Percentiles rank a stretch among this genome's conserved stretches.
Conservation (phyloP, 108 stramenopile genomes). For the Pelagomonas calceolata region DNA sequence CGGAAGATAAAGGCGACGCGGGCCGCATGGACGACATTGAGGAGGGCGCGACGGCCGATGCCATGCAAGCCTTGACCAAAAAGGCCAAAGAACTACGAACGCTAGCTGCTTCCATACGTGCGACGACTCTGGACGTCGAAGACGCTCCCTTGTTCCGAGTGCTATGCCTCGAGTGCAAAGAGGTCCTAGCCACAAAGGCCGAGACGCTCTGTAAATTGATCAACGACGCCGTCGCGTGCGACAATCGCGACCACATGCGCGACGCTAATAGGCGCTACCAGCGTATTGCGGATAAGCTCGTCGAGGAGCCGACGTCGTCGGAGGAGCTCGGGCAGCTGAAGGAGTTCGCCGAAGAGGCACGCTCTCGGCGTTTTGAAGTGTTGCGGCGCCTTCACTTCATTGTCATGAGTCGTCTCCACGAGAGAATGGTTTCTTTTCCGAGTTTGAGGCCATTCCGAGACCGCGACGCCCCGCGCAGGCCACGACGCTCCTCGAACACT, state of each 20-base stretch:
- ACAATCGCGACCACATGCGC: conserved; percentile 36
- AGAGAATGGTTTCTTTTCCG: too few species aligned
- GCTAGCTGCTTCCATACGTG: conserved; percentile 4
- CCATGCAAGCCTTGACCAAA: conserved; percentile 14
- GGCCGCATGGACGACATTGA: not conserved
- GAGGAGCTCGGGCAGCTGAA: conserved; percentile 36
- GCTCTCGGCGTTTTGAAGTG: too few species aligned
- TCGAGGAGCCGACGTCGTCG: conserved; percentile 35
- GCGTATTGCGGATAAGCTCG: conserved; percentile 31
- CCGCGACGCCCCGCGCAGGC: too few species aligned
- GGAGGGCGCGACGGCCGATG: not conserved
- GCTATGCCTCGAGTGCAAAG: conserved; percentile 25
- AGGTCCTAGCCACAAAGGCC: conserved; percentile 31
- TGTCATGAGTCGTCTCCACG: too few species aligned
- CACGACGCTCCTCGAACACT: conserved; percentile 5
- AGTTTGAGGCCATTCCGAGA: too few species aligned
- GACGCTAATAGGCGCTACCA: conserved; percentile 29
- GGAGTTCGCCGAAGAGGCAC: conserved; percentile 33
- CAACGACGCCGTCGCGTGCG: conserved; percentile 31
- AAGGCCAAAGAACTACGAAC: conserved; percentile 11
- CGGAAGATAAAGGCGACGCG: too few species aligned
- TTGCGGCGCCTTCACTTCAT: too few species aligned
- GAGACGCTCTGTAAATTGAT: conserved; percentile 15
- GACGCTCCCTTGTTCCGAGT: conserved; percentile 37
- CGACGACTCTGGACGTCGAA: conserved; percentile 17